Evolutionary conservation across 2,329 filamentous ascomycete genomes (phyloP).

Genomic region (Xylariaceae sp.): DNA sequence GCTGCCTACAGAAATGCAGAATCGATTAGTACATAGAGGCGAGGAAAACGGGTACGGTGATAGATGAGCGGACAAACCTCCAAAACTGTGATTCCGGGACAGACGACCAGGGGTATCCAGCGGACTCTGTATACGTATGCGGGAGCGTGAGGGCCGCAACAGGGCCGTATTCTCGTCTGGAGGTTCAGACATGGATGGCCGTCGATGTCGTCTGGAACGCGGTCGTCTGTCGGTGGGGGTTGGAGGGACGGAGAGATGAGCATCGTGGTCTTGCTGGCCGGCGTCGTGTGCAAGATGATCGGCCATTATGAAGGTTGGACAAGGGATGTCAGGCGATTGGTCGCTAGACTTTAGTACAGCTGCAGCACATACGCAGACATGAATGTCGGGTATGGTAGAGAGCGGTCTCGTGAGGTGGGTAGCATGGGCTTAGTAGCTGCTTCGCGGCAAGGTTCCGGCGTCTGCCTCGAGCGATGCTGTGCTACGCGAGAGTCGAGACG

Average conservation of each 20-base stretch:
- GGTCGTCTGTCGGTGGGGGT: conserved; percentile 19
- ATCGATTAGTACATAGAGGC: conserved; percentile 1
- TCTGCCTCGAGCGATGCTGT: no score
- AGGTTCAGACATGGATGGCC: conserved; percentile 19
- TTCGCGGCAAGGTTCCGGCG: no score
- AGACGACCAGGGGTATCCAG: conserved; percentile 20
- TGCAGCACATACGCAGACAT: no score
- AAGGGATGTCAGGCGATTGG: background rate
- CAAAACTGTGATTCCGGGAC: conserved; percentile 40
- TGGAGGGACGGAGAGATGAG: conserved; percentile 14
- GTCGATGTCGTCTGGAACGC: conserved; percentile 18
- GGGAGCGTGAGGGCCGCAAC: conserved; percentile 36
- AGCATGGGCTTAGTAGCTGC: no score
- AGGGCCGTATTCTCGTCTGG: conserved; percentile 43
- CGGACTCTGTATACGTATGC: conserved; percentile 36
- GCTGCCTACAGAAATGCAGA: conserved; percentile 12
- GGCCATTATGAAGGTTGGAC: conserved; percentile 10
- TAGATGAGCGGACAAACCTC: conserved; percentile 28
- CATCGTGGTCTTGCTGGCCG: conserved; percentile 12
- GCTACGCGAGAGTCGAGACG: no score
- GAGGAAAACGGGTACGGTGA: background rate
- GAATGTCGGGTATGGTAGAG: no score
- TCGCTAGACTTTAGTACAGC: background rate
- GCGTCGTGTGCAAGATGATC: conserved; percentile 11
- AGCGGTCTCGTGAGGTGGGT: no score